Conservation (phyloP, 2,329 filamentous ascomycete species). For the Chalara sp. region DNA sequence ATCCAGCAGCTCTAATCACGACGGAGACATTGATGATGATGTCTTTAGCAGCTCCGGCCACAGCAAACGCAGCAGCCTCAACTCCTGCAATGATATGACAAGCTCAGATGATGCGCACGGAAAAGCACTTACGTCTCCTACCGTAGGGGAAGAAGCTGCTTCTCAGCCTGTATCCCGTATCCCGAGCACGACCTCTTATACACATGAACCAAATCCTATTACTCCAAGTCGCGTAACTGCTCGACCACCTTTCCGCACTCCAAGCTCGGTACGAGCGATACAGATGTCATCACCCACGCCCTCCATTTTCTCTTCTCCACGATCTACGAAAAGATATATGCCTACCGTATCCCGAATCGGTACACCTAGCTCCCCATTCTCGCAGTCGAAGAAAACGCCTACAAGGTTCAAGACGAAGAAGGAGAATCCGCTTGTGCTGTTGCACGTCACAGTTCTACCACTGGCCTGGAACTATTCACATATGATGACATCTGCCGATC, state of each 20-base stretch:
- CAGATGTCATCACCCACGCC: slow-evolving; percentile 64
- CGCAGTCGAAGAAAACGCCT: slow-evolving; percentile 35
- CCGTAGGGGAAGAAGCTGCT: slow-evolving; percentile 22
- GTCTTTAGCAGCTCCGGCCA: slow-evolving; percentile 23
- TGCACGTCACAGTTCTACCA: slow-evolving; percentile 72
- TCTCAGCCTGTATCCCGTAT: slow-evolving; percentile 40
- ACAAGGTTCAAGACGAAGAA: slow-evolving; percentile 49
- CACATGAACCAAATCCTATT: slow-evolving; percentile 30
- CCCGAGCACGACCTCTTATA: slow-evolving; percentile 25
- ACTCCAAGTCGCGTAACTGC: slow-evolving; percentile 44
- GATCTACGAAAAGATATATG: slow-evolving; percentile 41
- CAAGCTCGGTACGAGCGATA: slow-evolving; percentile 62
- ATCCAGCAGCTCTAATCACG: slow-evolving; percentile 25
- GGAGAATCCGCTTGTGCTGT: slow-evolving; percentile 63
- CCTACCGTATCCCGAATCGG: slow-evolving; percentile 49
- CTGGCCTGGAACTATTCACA: slow-evolving; percentile 59
- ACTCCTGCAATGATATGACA: slow-evolving; percentile 15
- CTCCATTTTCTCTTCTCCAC: slow-evolving; percentile 49
- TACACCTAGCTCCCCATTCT: slow-evolving; percentile 38
- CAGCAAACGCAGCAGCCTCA: slow-evolving; percentile 14
- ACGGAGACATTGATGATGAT: slow-evolving; percentile 28
- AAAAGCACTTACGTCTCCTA: slow-evolving; percentile 20
- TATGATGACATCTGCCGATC: slow-evolving; percentile 38
- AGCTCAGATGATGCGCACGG: slow-evolving; percentile 19
- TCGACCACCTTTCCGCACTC: slow-evolving; percentile 61